Percentiles rank a stretch among this genome's conserved stretches.
Conservation (phyloP, 2,329 filamentous ascomycete genomes). For the Graphiopsis chlorocephala region DNA sequence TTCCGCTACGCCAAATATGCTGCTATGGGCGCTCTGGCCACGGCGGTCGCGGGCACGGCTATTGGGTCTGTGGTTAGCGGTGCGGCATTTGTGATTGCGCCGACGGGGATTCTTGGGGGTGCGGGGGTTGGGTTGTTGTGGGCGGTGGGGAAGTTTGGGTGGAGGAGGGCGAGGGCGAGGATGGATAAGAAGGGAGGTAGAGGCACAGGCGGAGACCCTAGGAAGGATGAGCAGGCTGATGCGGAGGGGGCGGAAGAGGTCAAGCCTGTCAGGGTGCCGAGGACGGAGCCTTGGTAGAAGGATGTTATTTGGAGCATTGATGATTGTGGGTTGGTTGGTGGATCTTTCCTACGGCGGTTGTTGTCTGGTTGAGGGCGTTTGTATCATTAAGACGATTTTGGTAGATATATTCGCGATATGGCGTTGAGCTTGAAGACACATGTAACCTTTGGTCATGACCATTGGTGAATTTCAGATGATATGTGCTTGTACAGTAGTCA, state of each 20-base stretch:
- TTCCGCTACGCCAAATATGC: slow-evolving; percentile 45
- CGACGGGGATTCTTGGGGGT: slow-evolving; percentile 40
- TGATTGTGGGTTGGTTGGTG: background rate
- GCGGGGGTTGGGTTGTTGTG: slow-evolving; percentile 38
- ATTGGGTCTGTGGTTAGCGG: slow-evolving; percentile 39
- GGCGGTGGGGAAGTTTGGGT: slow-evolving; percentile 39
- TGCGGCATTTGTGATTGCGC: slow-evolving; percentile 42
- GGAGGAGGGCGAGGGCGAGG: slow-evolving; percentile 34
- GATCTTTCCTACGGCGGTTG: background rate
- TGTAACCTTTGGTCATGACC: background rate
- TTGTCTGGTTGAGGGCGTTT: background rate
- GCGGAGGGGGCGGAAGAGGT: slow-evolving; percentile 18
- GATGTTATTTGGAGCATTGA: background rate
- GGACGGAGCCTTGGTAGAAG: slow-evolving; percentile 14
- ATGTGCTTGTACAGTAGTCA: background rate
- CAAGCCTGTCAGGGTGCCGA: slow-evolving; percentile 15
- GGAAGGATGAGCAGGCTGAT: slow-evolving; percentile 27
- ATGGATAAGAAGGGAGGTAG: slow-evolving; percentile 19
- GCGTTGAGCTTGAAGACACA: background rate
- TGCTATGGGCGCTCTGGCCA: slow-evolving; percentile 39
- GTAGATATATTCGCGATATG: background rate
- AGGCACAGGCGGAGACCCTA: slow-evolving; percentile 20
- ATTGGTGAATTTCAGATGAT: background rate
- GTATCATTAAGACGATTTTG: background rate
- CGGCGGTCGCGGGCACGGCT: slow-evolving; percentile 39